These are phyloP conservation scores for Allomyces macrogynus DNA, from an alignment of 192 early-diverging fungal species.

Conservation along the genomic window DNA sequence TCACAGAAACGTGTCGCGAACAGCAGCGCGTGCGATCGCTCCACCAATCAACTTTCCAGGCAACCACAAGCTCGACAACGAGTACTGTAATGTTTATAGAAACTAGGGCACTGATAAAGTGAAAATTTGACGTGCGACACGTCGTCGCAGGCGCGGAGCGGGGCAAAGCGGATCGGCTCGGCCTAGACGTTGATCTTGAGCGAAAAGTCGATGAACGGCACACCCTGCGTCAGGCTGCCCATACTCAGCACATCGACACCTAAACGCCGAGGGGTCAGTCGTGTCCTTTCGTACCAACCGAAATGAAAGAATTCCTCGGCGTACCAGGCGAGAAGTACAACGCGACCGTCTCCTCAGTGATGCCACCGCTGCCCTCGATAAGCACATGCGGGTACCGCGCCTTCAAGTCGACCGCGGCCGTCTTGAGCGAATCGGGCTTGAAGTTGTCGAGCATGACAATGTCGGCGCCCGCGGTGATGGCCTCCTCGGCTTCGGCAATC, in stretches of 20 bases:
- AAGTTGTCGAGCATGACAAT: conserved; percentile 98
- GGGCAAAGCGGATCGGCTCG: no score
- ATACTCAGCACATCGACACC: conserved; percentile 79
- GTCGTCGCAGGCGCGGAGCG: no score
- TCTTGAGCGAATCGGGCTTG: conserved; percentile 40
- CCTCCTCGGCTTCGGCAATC: conserved; percentile 83
- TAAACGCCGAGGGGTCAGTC: conserved; percentile 7
- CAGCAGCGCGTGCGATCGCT: no score
- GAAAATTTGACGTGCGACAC: no score
- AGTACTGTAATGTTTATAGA: no score
- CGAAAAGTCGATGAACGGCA: conserved; percentile 92
- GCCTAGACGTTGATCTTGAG: conserved; percentile 45
- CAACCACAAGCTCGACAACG: no score
- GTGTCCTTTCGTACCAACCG: conserved; percentile 7
- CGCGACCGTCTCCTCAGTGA: conserved; percentile 67
- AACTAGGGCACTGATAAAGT: no score
- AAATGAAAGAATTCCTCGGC: not conserved
- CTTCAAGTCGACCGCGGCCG: conserved; percentile 53
- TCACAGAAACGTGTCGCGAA: no score
- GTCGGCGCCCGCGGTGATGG: conserved; percentile 86
- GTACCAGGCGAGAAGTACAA: conserved; percentile 60
- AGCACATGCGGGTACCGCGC: conserved; percentile 49
- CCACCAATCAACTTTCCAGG: no score
- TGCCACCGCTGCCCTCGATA: conserved; percentile 88
- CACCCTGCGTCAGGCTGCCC: conserved; percentile 80